Evolutionary conservation across 2,329 filamentous ascomycete species (phyloP), one percentile per base, ranked within the genome.

Genomic region (Pseudogymnoascus sp.): DNA sequence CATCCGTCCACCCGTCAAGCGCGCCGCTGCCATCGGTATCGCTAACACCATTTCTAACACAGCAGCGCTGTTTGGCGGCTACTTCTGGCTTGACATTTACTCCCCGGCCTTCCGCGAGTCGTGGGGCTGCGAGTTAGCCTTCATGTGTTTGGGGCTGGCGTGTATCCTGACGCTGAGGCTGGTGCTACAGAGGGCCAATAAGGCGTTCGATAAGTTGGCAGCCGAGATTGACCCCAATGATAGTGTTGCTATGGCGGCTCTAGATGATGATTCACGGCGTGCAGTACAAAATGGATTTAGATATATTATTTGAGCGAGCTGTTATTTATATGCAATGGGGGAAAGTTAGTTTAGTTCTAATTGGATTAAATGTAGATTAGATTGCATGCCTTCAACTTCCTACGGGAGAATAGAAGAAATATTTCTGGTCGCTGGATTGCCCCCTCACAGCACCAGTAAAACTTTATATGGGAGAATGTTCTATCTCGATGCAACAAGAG

Each of bases 41-140:
- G 61, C 64, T 8, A 67, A 67, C 44, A 44, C 60, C 2, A 37
- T 23, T 11, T 64, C 62, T 12, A 67, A 67, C n/a, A 63, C 64
- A 18, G 65, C 59, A 11, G 64, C 64, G n/a, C 65, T 67, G 4
- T 64, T 56, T 28, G 66, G 59, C 8, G 60, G 64, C 38, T 66
- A 66, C 34, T 66, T 67, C 56, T 67, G 65, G 65, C 64, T 65
- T 25, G 64, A 65, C 14, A 21, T 59, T 44, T 65, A 65, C 34
- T 62, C 44, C 6, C 64, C 64, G 6, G 44, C 42, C 10, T 65
- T 53, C 59, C 50, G 40, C 14, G 62, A 60, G 14, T 65, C 64
- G 4, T 64, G 64, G 64, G 64, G 42, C 18, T 46, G 42, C 16
- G 42, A 46, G 16, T 46, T 46, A 5, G 42, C 42, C 10, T 46